These are phyloP conservation scores for Skeletonema tropicum DNA, from an alignment of 108 stramenopile species.

Conservation along the genomic window DNA sequence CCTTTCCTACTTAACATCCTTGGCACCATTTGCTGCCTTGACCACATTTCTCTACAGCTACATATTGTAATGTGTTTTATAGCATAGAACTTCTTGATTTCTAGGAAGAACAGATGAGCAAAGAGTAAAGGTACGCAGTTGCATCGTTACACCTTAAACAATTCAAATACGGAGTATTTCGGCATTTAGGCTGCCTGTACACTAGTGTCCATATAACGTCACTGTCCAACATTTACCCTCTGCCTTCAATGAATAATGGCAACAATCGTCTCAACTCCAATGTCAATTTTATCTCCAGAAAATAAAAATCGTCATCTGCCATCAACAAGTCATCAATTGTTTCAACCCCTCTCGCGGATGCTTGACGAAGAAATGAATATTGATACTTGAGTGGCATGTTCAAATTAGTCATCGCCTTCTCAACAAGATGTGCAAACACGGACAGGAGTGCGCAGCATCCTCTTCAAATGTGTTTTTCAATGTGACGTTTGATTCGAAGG, in stretches of 20 bases:
- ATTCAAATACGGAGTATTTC: too few relatives aligned
- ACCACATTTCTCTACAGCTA: too few relatives aligned
- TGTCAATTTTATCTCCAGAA: background rate
- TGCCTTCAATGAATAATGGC: background rate
- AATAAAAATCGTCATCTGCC: background rate
- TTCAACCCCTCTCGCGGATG: background rate
- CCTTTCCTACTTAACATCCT: too few relatives aligned
- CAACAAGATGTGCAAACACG: background rate
- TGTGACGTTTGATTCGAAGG: background rate
- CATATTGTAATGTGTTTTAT: too few relatives aligned
- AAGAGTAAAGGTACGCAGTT: too few relatives aligned
- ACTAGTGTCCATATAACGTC: too few relatives aligned
- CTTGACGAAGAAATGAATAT: background rate
- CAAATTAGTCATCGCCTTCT: background rate
- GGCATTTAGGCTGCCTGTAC: too few relatives aligned
- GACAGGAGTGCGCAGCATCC: too few relatives aligned
- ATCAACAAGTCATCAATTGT: background rate
- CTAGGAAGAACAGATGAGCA: too few relatives aligned
- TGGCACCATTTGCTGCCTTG: too few relatives aligned
- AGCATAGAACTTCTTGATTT: too few relatives aligned
- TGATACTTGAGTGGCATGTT: background rate
- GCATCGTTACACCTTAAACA: too few relatives aligned
- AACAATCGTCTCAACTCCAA: background rate
- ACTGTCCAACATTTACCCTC: background rate
- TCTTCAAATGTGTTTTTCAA: background rate